These are phyloP conservation scores for Botrytis porri DNA, from an alignment of 2,329 filamentous ascomycete species.

Conservation along the genomic window DNA sequence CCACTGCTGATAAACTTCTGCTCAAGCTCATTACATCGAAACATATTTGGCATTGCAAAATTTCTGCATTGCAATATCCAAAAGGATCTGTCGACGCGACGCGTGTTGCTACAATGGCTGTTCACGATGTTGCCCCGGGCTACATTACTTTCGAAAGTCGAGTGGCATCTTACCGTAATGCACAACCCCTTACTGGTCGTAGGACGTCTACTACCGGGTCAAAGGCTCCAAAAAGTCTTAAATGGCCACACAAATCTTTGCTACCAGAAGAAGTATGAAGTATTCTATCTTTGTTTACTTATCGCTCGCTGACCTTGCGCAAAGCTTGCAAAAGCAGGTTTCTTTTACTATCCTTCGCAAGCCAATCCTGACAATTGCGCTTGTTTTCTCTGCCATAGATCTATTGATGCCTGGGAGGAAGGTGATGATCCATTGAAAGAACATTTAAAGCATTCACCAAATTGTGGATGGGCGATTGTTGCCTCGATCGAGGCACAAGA, in stretches of 20 bases:
- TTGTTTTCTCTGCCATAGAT: conserved; percentile 83
- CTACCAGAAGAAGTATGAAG: conserved; percentile 59
- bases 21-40: background rate
- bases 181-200: conserved; percentile 63
- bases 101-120: conserved; percentile 29
- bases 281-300: background rate
- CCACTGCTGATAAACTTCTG: background rate
- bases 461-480: conserved; percentile 85
- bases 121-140: conserved; percentile 40
- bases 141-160: conserved; percentile 71
- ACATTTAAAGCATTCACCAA: conserved; percentile 76
- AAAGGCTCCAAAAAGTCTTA: conserved; percentile 53
- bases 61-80: too few relatives aligned
- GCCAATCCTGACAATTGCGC: conserved; percentile 80
- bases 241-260: conserved; percentile 77
- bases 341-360: conserved; percentile 77
- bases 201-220: conserved; percentile 64
- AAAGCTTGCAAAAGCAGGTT: conserved; percentile 85
- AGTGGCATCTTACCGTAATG: conserved; percentile 72
- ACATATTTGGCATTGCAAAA: too few relatives aligned
- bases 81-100: conserved; percentile 6
- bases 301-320: background rate
- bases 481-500: conserved; percentile 59
- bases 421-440: conserved; percentile 80
- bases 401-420: conserved; percentile 88